Evolutionary conservation across 1,284 basidiomycete species (phyloP).

Genomic region (Xerocomus amazonicus): DNA sequence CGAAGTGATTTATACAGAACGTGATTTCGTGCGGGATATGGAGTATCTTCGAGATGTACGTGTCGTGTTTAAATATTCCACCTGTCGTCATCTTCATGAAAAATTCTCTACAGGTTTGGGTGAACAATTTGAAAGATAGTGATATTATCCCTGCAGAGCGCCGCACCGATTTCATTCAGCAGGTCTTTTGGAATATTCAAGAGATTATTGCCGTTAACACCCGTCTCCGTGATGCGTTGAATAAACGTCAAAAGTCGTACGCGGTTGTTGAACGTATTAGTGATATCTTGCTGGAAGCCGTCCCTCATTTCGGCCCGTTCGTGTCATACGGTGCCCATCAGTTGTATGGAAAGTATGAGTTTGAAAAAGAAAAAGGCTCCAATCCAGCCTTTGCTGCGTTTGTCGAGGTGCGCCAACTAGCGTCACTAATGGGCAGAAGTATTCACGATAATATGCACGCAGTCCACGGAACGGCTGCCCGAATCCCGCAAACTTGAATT

Average conservation of each 20-base stretch:
- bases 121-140: constrained; percentile 75
- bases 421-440: constrained; percentile 1
- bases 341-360: constrained; percentile 97
- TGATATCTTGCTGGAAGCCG: constrained; percentile 87
- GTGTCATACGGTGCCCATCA: constrained; percentile 97
- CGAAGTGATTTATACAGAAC: constrained; percentile 97
- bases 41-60: constrained; percentile 95
- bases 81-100: not conserved
- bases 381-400: constrained; percentile 96
- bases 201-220: constrained; percentile 94
- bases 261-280: constrained; percentile 91
- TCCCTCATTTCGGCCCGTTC: constrained; percentile 89
- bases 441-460: constrained; percentile 6
- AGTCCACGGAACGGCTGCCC: constrained; percentile 89
- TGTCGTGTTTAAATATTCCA: constrained; percentile 10
- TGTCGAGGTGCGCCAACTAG: constrained; percentile 71
- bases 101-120: constrained; percentile 68
- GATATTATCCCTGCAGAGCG: constrained; percentile 78
- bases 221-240: constrained; percentile 87
- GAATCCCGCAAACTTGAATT: constrained; percentile 96
- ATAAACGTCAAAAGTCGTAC: constrained; percentile 92
- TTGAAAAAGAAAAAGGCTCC: constrained; percentile 95
- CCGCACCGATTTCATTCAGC: constrained; percentile 84
- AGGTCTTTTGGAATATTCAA: constrained; percentile 98
- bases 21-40: constrained; percentile 96